phyloP scores from a whole-genome alignment of 2,329 filamentous ascomycete genomes.

The Colletotrichum eleusines region DNA sequence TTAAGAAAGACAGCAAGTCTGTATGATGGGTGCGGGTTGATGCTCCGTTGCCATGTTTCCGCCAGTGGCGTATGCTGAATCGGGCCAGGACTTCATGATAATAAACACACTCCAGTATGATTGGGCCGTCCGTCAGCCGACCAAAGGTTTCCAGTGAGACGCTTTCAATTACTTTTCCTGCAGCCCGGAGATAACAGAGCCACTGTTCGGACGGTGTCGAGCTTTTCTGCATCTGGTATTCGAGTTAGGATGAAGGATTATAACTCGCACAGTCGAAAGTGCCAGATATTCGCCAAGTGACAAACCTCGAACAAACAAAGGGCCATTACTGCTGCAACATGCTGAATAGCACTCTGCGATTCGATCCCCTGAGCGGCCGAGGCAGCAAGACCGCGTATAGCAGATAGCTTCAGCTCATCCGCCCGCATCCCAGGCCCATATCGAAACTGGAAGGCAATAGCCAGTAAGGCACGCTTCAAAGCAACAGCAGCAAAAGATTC shows the following conservation, averaged over 20 bases:
- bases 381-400: conserved; percentile 43
- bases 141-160: neutral
- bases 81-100: conserved; percentile 48
- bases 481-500: conserved; percentile 43
- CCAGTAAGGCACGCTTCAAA: conserved; percentile 45
- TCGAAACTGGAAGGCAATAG: conserved; percentile 46
- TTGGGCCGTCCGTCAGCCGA: conserved; percentile 21
- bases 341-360: conserved; percentile 45
- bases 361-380: conserved; percentile 42
- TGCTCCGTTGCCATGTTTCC: neutral
- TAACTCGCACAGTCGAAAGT: neutral
- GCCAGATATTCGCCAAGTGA: neutral
- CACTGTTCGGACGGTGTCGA: conserved; percentile 47
- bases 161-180: conserved; percentile 41
- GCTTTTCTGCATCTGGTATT: conserved; percentile 43
- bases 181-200: conserved; percentile 47
- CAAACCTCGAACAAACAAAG: conserved; percentile 48
- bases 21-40: neutral
- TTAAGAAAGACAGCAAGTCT: no score
- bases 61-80: conserved; percentile 48
- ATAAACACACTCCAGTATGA: conserved; percentile 48
- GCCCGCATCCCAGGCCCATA: conserved; percentile 44
- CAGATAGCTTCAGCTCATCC: conserved; percentile 45
- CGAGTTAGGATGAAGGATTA: neutral
- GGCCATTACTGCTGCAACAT: conserved; percentile 49